These are phyloP conservation scores for Coprinopsis cinerea DNA, from an alignment of 768 basidiomycete species.

Conservation along the genomic window DNA sequence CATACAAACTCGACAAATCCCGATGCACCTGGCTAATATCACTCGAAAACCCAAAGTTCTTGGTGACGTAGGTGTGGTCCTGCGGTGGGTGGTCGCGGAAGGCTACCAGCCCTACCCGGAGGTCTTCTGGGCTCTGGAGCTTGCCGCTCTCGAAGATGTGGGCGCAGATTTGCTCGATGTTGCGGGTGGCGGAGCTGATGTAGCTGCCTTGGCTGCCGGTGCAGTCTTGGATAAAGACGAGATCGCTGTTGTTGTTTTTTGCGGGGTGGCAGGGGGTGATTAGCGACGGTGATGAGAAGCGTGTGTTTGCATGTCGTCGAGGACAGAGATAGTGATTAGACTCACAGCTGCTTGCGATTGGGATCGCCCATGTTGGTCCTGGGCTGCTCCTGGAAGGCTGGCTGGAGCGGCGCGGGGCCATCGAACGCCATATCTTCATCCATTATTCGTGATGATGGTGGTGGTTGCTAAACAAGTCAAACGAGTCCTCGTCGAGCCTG, in stretches of 20 bases:
- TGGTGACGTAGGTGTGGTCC: conserved; percentile 90
- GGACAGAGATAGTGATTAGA: conserved; percentile 16
- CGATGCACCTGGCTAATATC: conserved; percentile 84
- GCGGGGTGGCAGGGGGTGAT: conserved; percentile 13
- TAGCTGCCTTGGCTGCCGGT: conserved; percentile 89
- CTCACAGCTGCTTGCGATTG: conserved; percentile 72
- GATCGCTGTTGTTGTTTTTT: too few species aligned
- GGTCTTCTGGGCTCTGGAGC: conserved; percentile 80
- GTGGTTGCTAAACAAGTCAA: conserved; percentile 10
- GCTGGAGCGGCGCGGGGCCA: conserved; percentile 27
- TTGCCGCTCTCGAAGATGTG: conserved; percentile 93
- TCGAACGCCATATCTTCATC: conserved; percentile 79
- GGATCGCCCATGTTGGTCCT: conserved; percentile 28
- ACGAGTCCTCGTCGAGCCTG: too few species aligned
- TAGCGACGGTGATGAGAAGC: neutral
- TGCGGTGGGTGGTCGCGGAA: conserved; percentile 98
- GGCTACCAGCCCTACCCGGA: conserved; percentile 87
- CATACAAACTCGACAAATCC: conserved; percentile 78
- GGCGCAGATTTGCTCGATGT: conserved; percentile 92
- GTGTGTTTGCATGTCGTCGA: too few species aligned
- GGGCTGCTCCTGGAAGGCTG: conserved; percentile 31
- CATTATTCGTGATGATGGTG: too few species aligned
- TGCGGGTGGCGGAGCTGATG: conserved; percentile 91
- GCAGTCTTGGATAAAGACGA: conserved; percentile 94
- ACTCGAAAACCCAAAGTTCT: conserved; percentile 92